phyloP scores from a whole-genome alignment of 306 rosid genomes.

The Argentina anserina region DNA sequence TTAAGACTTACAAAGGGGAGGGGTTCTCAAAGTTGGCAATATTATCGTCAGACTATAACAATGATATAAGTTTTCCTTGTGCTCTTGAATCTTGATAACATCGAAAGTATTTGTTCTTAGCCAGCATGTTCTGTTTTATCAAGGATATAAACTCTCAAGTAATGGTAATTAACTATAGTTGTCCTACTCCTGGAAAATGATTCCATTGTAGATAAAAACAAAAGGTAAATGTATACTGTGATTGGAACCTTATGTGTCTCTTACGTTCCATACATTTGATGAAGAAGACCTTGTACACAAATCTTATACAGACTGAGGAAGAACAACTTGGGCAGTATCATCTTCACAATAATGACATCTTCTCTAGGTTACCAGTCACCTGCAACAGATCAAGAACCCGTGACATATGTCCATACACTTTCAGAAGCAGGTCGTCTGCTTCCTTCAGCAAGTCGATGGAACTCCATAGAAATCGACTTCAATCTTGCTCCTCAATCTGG shows the following conservation, averaged over 20 bases:
- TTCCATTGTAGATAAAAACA: background rate
- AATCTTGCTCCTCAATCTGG: conserved; percentile 37
- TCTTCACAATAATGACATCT: conserved; percentile 4
- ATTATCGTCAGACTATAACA: background rate
- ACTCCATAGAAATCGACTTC: conserved; percentile 37
- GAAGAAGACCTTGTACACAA: background rate
- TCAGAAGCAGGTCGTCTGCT: conserved; percentile 52
- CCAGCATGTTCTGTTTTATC: conserved; percentile 1
- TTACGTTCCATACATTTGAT: background rate
- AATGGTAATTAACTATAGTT: background rate
- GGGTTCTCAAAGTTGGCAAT: background rate
- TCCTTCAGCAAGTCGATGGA: conserved; percentile 59
- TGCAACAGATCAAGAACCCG: conserved; percentile 27
- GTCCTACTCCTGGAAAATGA: background rate
- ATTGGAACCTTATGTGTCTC: background rate
- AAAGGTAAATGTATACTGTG: background rate
- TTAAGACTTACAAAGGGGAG: background rate
- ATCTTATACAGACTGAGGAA: background rate
- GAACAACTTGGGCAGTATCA: background rate
- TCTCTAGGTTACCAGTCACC: conserved; percentile 3
- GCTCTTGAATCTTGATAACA: background rate
- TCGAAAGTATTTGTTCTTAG: background rate
- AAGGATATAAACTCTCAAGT: background rate
- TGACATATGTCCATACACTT: conserved; percentile 38
- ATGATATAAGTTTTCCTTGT: background rate